A percentile compares a stretch with the other conserved stretches of the same genome.
phyloP scores from a whole-genome alignment of 306 rosid genomes.

The Pyrus betulifolia region DNA sequence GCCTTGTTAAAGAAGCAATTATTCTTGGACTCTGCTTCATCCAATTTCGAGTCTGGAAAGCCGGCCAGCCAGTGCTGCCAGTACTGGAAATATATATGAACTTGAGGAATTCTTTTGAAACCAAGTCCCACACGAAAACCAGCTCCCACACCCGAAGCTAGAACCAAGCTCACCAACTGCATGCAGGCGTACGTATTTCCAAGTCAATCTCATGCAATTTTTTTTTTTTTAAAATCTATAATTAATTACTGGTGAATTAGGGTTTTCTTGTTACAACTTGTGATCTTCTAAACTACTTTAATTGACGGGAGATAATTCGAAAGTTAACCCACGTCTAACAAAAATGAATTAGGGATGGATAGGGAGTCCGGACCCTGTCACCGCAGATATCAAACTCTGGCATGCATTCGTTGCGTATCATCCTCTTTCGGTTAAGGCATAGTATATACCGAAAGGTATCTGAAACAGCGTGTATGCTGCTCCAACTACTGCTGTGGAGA shows the following conservation, averaged over 20 bases:
- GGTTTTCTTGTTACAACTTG: no score
- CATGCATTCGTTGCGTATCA: slow-evolving; percentile 28
- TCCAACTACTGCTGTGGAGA: slow-evolving; percentile 31
- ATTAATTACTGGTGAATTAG: neutral
- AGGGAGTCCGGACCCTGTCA: slow-evolving; percentile 29
- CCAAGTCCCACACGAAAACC: slow-evolving; percentile 38
- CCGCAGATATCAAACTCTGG: slow-evolving; percentile 52
- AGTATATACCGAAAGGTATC: slow-evolving; percentile 38
- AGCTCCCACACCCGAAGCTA: slow-evolving; percentile 41
- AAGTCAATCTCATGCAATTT: neutral
- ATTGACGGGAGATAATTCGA: no score
- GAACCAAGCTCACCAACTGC: slow-evolving; percentile 30
- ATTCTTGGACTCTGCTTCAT: neutral
- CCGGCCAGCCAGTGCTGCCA: neutral
- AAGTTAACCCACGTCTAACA: no score
- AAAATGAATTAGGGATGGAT: no score
- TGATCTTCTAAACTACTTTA: no score
- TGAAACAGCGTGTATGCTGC: slow-evolving; percentile 40
- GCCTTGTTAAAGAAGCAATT: slow-evolving; percentile 18
- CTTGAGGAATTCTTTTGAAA: slow-evolving; percentile 7
- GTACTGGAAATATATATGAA: neutral
- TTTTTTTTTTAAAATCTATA: neutral
- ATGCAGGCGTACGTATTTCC: neutral
- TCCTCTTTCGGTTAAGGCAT: slow-evolving; percentile 29
- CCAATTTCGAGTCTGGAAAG: neutral